Evolutionary conservation across 2,329 filamentous ascomycete genomes (phyloP).

Genomic region (Verticillium zaregamsianum): DNA sequence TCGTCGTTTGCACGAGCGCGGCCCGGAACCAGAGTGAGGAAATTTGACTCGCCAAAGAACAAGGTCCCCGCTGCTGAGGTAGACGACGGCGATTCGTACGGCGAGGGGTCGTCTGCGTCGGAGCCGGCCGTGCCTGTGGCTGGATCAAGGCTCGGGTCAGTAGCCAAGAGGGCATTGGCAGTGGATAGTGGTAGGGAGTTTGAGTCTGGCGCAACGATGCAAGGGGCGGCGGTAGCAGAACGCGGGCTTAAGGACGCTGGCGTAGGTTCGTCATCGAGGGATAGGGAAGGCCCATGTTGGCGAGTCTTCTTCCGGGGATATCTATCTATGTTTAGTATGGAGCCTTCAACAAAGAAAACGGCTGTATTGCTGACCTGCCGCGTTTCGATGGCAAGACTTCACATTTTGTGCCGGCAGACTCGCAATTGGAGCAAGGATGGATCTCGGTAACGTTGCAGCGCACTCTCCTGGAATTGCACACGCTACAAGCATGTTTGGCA

Average conservation of each 20-base stretch:
- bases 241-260: not conserved
- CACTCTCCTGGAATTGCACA: constrained; percentile 16
- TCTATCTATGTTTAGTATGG: not conserved
- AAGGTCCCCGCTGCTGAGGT: constrained; percentile 20
- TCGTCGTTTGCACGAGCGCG: constrained; percentile 1
- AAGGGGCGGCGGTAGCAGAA: not conserved
- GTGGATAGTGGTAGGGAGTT: not conserved
- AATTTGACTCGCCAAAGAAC: constrained; percentile 35
- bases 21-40: constrained; percentile 25
- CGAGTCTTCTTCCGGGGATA: constrained; percentile 10
- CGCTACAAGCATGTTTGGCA: constrained; percentile 17
- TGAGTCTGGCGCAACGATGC: not conserved
- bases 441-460: constrained; percentile 16
- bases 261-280: not conserved
- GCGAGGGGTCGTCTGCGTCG: constrained; percentile 7
- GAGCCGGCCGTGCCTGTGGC: not conserved
- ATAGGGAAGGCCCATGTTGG: not conserved
- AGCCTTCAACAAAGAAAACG: not conserved
- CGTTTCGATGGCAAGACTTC: constrained; percentile 14
- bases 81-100: not conserved
- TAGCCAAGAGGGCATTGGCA: not conserved
- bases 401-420: constrained; percentile 9
- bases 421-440: constrained; percentile 16
- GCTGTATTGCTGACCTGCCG: constrained; percentile 4
- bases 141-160: not conserved